Percentiles rank a stretch among this genome's conserved stretches.
These are phyloP conservation scores for Talaromyces sp. DNA, from an alignment of 2,329 filamentous ascomycete species.

Conservation along the genomic window DNA sequence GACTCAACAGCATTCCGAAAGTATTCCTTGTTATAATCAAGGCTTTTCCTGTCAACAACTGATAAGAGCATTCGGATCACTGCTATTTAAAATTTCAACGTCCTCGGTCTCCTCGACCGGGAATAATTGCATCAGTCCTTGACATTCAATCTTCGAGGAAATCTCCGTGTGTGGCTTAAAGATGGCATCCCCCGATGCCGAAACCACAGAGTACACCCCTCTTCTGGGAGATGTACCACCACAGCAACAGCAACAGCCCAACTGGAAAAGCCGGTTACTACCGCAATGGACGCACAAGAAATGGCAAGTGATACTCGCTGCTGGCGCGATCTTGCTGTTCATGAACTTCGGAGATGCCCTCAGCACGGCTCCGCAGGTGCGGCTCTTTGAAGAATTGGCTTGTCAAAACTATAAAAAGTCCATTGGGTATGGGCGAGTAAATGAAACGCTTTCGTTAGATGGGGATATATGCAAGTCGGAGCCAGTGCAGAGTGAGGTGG, in stretches of 20 bases:
- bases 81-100: too few species aligned
- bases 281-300: constrained; percentile 5
- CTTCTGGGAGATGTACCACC: constrained; percentile 1
- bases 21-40: too few species aligned
- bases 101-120: too few species aligned
- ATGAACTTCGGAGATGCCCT: constrained; percentile 19
- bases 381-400: constrained; percentile 23
- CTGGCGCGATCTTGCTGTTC: constrained; percentile 12
- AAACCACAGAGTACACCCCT: background rate
- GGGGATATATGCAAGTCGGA: constrained; percentile 23
- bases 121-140: background rate
- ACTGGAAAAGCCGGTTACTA: background rate
- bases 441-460: background rate
- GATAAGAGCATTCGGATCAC: too few species aligned
- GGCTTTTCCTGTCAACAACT: too few species aligned
- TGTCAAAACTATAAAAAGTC: constrained; percentile 12
- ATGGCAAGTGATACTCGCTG: constrained; percentile 2
- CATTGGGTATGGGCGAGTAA: background rate
- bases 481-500: constrained; percentile 24
- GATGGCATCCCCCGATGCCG: background rate
- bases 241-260: background rate
- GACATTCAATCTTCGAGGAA: too few species aligned
- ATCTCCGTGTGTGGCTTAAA: too few species aligned
- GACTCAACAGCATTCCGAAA: too few species aligned
- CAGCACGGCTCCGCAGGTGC: constrained; percentile 18